Conservation (phyloP, 768 basidiomycete genomes). For the Phylloporus rhodoxanthus region DNA sequence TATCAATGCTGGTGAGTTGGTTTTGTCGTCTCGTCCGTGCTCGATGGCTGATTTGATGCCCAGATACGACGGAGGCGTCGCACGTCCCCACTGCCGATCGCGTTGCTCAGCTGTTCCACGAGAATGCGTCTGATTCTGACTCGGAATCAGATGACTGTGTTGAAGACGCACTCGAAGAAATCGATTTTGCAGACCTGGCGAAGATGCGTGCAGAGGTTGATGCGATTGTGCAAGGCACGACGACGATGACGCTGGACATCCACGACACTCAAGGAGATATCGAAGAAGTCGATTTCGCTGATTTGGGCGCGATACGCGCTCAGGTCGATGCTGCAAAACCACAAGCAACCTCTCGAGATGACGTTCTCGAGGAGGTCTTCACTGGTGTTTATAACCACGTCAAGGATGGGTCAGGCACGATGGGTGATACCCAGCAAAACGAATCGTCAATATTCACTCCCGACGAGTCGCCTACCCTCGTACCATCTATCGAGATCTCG, state of each 20-base stretch:
- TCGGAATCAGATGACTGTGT: slow-evolving; percentile 29
- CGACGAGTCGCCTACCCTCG: slow-evolving; percentile 2
- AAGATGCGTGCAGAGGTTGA: slow-evolving; percentile 42
- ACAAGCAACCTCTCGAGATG: slow-evolving; percentile 8
- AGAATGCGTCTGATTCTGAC: slow-evolving; percentile 14
- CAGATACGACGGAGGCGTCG: slow-evolving; percentile 40
- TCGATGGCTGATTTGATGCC: slow-evolving; percentile 3
- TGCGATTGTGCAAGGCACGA: slow-evolving; percentile 9
- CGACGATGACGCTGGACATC: neutral
- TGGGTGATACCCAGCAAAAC: neutral
- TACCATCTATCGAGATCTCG: slow-evolving; percentile 11
- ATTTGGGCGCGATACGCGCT: slow-evolving; percentile 17
- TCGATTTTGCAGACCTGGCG: slow-evolving; percentile 62
- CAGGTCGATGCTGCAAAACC: slow-evolving; percentile 8
- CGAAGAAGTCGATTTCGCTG: slow-evolving; percentile 47
- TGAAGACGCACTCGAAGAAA: slow-evolving; percentile 43
- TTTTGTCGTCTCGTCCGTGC: neutral
- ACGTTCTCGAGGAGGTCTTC: slow-evolving; percentile 31
- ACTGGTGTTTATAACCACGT: slow-evolving; percentile 32
- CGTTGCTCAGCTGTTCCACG: slow-evolving; percentile 59
- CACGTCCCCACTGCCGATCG: slow-evolving; percentile 68
- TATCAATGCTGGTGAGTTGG: slow-evolving; percentile 41
- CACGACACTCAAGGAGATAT: slow-evolving; percentile 43
- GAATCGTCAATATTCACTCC: neutral
- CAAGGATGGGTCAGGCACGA: neutral